Conservation (phyloP, 257 asterid species). For the Leptodermis oblonga region DNA sequence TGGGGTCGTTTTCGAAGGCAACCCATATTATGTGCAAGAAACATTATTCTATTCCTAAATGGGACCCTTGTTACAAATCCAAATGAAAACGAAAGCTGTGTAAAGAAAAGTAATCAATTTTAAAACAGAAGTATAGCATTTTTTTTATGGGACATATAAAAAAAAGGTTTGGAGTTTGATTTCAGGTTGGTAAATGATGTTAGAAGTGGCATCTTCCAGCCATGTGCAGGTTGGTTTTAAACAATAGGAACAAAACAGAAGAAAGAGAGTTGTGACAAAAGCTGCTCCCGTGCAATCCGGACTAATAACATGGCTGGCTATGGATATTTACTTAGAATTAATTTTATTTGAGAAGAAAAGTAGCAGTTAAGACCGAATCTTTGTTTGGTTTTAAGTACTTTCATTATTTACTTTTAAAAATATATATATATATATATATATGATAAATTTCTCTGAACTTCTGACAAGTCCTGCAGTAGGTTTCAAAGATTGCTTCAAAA, state of each 20-base stretch:
- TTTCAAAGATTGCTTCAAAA: constrained; percentile 11
- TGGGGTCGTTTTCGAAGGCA: constrained; percentile 24
- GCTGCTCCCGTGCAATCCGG: constrained; percentile 38
- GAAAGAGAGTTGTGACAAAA: constrained; percentile 24
- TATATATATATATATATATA: too few species aligned
- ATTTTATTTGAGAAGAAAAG: neutral
- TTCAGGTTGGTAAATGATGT: constrained; percentile 40
- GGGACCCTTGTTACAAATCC: constrained; percentile 35
- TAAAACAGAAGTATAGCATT: neutral
- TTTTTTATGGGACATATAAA: constrained; percentile 8
- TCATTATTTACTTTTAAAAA: constrained; percentile 17
- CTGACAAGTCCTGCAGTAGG: constrained; percentile 3
- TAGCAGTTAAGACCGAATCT: constrained; percentile 41
- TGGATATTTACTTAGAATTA: neutral
- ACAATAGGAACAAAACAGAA: constrained; percentile 32
- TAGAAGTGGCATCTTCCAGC: constrained; percentile 39
- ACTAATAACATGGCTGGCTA: constrained; percentile 34
- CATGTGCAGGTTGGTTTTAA: constrained; percentile 45
- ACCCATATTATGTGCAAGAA: too few species aligned
- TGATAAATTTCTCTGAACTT: constrained; percentile 9
- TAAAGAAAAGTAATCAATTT: constrained; percentile 7
- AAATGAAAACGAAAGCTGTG: constrained; percentile 30
- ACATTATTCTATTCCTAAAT: constrained; percentile 13
- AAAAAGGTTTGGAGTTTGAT: neutral
- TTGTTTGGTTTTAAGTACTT: constrained; percentile 41